Evolutionary conservation across 2,329 filamentous ascomycete genomes (phyloP).

Genomic region (Pseudogymnoascus sp.): DNA sequence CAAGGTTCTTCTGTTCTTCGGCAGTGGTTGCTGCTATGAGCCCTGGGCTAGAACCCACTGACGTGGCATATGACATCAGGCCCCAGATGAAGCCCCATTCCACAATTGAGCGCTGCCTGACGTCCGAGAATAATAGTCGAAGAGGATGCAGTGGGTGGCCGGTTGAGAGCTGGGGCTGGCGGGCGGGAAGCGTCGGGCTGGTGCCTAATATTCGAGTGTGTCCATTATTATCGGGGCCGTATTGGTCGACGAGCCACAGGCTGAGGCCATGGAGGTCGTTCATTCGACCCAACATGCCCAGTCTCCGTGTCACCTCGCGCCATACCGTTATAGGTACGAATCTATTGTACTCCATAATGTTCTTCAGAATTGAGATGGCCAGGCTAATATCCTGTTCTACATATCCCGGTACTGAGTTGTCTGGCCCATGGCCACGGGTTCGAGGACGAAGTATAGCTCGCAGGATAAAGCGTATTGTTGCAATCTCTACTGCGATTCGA

Average conservation of each 20-base stretch:
- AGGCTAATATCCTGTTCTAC: slow-evolving; percentile 33
- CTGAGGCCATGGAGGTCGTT: slow-evolving; percentile 45
- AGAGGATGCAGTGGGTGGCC: slow-evolving; percentile 31
- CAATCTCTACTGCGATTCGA: slow-evolving; percentile 35
- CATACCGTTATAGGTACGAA: slow-evolving; percentile 41
- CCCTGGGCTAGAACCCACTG: background rate
- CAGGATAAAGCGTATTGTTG: slow-evolving; percentile 41
- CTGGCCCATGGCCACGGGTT: slow-evolving; percentile 22
- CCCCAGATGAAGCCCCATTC: slow-evolving; percentile 42
- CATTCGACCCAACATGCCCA: slow-evolving; percentile 51
- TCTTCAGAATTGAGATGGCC: slow-evolving; percentile 41
- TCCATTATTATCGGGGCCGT: slow-evolving; percentile 24
- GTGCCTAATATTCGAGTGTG: background rate
- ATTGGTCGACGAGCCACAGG: slow-evolving; percentile 42
- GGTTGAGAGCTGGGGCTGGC: slow-evolving; percentile 18
- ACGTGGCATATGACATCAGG: slow-evolving; percentile 9
- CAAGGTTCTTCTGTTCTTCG: slow-evolving; percentile 10
- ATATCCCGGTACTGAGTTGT: background rate
- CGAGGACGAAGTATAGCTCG: slow-evolving; percentile 36
- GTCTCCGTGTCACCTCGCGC: slow-evolving; percentile 52
- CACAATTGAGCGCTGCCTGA: slow-evolving; percentile 42
- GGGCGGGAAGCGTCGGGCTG: slow-evolving; percentile 17
- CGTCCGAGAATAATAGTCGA: slow-evolving; percentile 36
- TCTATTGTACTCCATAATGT: slow-evolving; percentile 40
- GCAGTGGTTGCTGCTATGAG: background rate